phyloP scores from a whole-genome alignment of 208 protist species.

The Strigomonas culicis region DNA sequence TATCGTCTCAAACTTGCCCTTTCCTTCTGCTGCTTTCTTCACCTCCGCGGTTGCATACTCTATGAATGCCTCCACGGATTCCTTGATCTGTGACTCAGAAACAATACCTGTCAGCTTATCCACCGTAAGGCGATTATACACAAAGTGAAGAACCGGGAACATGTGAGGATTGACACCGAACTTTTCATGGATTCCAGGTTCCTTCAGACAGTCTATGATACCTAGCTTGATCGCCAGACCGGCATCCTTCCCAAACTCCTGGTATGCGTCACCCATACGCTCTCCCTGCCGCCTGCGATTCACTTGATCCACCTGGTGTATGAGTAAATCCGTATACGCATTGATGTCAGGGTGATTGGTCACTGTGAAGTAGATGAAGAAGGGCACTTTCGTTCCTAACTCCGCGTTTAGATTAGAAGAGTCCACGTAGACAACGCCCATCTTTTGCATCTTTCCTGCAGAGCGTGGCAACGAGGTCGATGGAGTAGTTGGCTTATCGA shows the following conservation, averaged over 20 bases:
- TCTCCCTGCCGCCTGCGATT: constrained; percentile 50
- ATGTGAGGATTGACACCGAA: constrained; percentile 70
- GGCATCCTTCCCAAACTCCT: constrained; percentile 74
- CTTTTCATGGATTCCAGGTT: constrained; percentile 55
- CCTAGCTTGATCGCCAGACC: constrained; percentile 84
- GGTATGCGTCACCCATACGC: constrained; percentile 49
- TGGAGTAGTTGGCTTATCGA: not conserved
- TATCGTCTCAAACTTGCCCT: constrained; percentile 46
- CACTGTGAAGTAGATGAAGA: constrained; percentile 84
- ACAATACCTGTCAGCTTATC: constrained; percentile 84
- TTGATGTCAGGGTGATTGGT: constrained; percentile 65
- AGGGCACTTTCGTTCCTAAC: constrained; percentile 70
- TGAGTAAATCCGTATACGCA: constrained; percentile 57
- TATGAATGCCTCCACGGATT: constrained; percentile 84
- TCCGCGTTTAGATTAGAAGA: constrained; percentile 67
- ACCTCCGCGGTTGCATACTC: constrained; percentile 63
- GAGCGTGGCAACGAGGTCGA: not conserved
- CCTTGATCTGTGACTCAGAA: constrained; percentile 77
- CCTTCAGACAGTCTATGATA: constrained; percentile 70
- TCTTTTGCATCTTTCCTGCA: not conserved
- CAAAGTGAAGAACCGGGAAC: constrained; percentile 87
- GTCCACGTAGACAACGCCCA: constrained; percentile 66
- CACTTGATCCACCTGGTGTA: constrained; percentile 61
- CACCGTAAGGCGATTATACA: constrained; percentile 48
- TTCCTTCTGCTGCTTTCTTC: constrained; percentile 58